Evolutionary conservation across 2,329 filamentous ascomycete species (phyloP).

Genomic region (Fusarium fujikuroi): DNA sequence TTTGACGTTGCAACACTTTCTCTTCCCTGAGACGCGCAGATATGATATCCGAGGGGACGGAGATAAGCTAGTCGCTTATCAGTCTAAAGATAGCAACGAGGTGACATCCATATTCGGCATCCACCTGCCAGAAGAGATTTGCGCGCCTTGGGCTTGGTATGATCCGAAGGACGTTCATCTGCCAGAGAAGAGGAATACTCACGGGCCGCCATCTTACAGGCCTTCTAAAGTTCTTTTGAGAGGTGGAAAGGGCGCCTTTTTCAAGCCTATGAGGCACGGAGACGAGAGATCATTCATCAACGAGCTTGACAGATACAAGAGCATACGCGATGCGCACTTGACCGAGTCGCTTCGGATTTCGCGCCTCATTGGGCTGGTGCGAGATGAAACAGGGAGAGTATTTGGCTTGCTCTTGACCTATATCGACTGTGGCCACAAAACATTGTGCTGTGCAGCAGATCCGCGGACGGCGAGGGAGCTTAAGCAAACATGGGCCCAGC

Average conservation of each 20-base stretch:
- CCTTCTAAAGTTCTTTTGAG: neutral
- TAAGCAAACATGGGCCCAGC: neutral
- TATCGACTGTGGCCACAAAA: fast-evolving
- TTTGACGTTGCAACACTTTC: neutral
- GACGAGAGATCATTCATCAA: fast-evolving
- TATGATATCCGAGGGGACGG: neutral
- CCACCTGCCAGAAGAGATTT: neutral
- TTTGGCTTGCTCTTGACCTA: neutral
- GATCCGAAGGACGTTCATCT: fast-evolving
- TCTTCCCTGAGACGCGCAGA: neutral
- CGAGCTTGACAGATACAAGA: neutral
- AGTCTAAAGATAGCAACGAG: fast-evolving
- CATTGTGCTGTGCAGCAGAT: neutral
- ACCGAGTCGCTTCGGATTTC: neutral
- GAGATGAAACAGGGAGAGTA: fast-evolving
- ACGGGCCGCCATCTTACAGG: neutral
- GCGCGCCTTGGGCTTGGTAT: neutral
- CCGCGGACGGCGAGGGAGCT: neutral
- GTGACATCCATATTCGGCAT: fast-evolving
- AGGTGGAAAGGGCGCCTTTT: fast-evolving
- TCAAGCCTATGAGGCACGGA: neutral
- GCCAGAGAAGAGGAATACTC: fast-evolving
- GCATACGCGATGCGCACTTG: fast-evolving
- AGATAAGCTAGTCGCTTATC: neutral
- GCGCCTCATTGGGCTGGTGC: neutral